Percentiles rank a stretch among this genome's conserved stretches.
These are phyloP conservation scores for Ormosia emarginata DNA, from an alignment of 306 rosid species.

Conservation along the genomic window DNA sequence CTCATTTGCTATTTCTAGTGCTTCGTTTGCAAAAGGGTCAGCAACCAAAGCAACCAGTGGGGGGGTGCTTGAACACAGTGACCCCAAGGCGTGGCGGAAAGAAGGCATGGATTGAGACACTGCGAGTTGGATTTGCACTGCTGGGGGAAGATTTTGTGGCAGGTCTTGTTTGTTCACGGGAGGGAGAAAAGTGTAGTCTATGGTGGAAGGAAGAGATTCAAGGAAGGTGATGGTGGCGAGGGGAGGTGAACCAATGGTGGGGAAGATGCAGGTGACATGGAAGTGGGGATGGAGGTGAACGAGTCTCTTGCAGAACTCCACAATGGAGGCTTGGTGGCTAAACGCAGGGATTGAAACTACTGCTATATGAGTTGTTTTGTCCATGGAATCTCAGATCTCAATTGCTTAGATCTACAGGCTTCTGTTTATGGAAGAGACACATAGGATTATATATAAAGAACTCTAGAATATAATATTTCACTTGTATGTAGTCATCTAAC, in stretches of 20 bases:
- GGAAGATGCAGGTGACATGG: conserved; percentile 26
- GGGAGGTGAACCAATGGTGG: background rate
- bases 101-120: background rate
- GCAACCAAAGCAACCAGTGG: background rate
- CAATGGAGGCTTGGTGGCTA: conserved; percentile 22
- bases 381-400: background rate
- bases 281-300: background rate
- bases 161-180: background rate
- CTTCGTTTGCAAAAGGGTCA: conserved; percentile 1
- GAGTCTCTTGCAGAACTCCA: conserved; percentile 12
- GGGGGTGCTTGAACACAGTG: background rate
- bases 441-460: too few species aligned
- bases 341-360: conserved; percentile 6
- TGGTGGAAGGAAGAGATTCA: background rate
- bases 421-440: too few species aligned
- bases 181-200: conserved; percentile 22
- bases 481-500: too few species aligned
- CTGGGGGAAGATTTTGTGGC: background rate
- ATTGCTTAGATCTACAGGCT: too few species aligned
- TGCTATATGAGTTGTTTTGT: background rate
- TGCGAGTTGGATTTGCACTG: background rate
- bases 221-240: too few species aligned
- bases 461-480: too few species aligned
- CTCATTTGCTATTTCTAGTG: conserved; percentile 10
- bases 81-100: background rate